phyloP scores from a whole-genome alignment of 2,329 filamentous ascomycete genomes.

The Magnaporthales sp. region DNA sequence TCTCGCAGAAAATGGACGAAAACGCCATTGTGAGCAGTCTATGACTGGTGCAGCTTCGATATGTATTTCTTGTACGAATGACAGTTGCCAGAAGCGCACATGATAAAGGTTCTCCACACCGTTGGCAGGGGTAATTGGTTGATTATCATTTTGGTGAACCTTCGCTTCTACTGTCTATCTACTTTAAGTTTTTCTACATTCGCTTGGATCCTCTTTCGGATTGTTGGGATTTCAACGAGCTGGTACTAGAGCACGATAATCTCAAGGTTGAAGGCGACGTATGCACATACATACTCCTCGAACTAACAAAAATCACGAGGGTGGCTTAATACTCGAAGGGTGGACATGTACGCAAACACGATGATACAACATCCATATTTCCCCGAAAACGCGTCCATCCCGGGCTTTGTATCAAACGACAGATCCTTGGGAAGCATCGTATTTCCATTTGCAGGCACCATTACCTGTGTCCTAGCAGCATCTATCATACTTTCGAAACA shows the following conservation, averaged over 20 bases:
- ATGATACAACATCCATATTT: constrained; percentile 38
- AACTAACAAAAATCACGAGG: neutral
- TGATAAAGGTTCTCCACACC: neutral
- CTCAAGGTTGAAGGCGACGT: neutral
- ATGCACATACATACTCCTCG: neutral
- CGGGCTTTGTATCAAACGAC: constrained; percentile 36
- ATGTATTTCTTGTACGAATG: neutral
- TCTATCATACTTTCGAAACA: constrained; percentile 21
- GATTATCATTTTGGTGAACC: too few relatives aligned
- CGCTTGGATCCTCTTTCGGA: constrained; percentile 38
- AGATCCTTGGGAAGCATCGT: constrained; percentile 28
- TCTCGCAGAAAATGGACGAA: neutral
- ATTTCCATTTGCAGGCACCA: constrained; percentile 25
- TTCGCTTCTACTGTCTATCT: too few relatives aligned
- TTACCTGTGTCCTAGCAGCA: constrained; percentile 25
- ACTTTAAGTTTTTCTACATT: constrained; percentile 13
- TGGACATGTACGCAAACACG: neutral
- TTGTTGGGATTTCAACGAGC: constrained; percentile 18
- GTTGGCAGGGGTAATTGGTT: neutral
- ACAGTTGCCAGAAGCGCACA: too few relatives aligned
- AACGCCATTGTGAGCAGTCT: neutral
- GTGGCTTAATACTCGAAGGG: neutral
- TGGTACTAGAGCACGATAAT: neutral
- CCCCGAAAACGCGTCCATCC: constrained; percentile 32
- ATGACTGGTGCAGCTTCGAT: neutral